These are phyloP conservation scores for Exophiala alcalophila DNA, from an alignment of 2,329 filamentous ascomycete genomes.

Conservation along the genomic window DNA sequence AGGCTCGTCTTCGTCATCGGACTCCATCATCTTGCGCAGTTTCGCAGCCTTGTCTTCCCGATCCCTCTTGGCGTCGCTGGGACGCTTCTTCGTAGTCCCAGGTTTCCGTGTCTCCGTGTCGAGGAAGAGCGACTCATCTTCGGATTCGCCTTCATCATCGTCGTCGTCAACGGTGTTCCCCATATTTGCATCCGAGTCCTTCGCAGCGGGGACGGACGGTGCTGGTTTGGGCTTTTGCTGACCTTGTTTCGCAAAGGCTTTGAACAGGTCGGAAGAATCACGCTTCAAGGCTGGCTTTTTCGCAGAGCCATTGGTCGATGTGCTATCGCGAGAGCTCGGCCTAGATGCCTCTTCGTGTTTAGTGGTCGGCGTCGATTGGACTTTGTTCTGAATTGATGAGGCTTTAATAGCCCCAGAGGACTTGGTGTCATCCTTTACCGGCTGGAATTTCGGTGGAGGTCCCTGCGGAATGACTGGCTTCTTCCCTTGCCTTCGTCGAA, in stretches of 20 bases:
- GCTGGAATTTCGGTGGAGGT: conserved; percentile 31
- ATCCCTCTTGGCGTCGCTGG: conserved; percentile 25
- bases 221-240: conserved; percentile 25
- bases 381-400: conserved; percentile 4
- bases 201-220: conserved; percentile 3
- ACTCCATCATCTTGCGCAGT: conserved; percentile 73
- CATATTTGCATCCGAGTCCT: conserved; percentile 22
- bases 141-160: conserved; percentile 58
- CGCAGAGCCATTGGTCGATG: conserved; percentile 36
- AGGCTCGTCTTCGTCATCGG: conserved; percentile 50
- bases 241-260: conserved; percentile 29
- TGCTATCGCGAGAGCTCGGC: conserved; percentile 29
- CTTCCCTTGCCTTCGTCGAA: conserved; percentile 52
- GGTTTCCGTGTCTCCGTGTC: conserved; percentile 39
- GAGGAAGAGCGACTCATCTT: conserved; percentile 52
- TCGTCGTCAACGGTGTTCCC: conserved; percentile 22
- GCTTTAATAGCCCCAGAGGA: background rate
- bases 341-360: conserved; percentile 31
- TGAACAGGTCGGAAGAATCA: conserved; percentile 30
- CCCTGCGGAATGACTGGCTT: conserved; percentile 34
- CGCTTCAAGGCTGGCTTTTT: conserved; percentile 41
- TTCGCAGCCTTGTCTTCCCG: conserved; percentile 59
- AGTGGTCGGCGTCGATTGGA: background rate
- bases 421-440: conserved; percentile 30
- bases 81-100: conserved; percentile 37